phyloP scores from a whole-genome alignment of 139 green algal genomes.

The Picochlorum sp. region DNA sequence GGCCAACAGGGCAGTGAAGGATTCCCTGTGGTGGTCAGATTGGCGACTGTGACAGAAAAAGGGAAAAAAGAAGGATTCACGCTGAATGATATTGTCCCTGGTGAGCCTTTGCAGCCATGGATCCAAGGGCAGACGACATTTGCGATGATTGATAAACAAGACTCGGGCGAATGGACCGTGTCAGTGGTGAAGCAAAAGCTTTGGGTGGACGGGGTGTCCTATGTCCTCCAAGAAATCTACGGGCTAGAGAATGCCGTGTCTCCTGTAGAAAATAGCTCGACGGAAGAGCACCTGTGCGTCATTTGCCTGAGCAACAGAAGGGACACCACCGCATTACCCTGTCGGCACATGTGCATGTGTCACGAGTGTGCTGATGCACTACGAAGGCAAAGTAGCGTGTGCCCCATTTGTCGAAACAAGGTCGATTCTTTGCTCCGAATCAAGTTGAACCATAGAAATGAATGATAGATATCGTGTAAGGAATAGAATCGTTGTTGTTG shows the following conservation, averaged over 20 bases:
- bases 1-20: conserved; percentile 11
- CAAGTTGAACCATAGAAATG: conserved; percentile 35
- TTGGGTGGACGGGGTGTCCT: conserved; percentile 78
- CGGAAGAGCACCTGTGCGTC: conserved; percentile 87
- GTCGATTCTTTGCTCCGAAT: conserved; percentile 86
- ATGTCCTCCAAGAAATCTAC: conserved; percentile 94
- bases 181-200: conserved; percentile 88
- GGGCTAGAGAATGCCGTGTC: conserved; percentile 41
- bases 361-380: conserved; percentile 45
- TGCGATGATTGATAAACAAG: conserved; percentile 56
- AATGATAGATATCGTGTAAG: background rate
- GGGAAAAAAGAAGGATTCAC: conserved; percentile 34
- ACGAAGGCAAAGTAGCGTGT: conserved; percentile 79
- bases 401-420: conserved; percentile 87
- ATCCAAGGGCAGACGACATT: conserved; percentile 93
- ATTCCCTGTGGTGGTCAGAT: conserved; percentile 69
- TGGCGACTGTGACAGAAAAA: conserved; percentile 72
- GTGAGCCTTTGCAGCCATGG: conserved; percentile 55
- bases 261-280: conserved; percentile 18
- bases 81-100: conserved; percentile 46
- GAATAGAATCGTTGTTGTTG: no score
- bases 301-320: conserved; percentile 88
- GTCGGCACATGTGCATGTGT: conserved; percentile 98
- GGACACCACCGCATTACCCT: conserved; percentile 94
- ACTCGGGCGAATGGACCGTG: conserved; percentile 28